A percentile compares a stretch with the other conserved stretches of the same genome.
These are phyloP conservation scores for Trichophyton verrucosum DNA, from an alignment of 2,329 filamentous ascomycete species.

Conservation along the genomic window DNA sequence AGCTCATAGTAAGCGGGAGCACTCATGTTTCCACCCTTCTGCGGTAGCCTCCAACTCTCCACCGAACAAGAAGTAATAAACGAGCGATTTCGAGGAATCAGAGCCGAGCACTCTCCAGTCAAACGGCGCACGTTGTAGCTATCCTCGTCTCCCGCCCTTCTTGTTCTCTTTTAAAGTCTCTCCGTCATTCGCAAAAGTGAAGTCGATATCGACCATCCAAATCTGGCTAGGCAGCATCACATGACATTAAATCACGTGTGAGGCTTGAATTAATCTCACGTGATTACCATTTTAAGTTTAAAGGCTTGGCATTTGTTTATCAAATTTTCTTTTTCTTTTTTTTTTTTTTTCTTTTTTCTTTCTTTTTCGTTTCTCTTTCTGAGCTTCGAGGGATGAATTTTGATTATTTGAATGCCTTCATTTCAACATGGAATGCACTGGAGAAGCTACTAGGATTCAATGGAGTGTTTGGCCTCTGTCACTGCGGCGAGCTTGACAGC, in stretches of 20 bases:
- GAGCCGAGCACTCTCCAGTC: not conserved
- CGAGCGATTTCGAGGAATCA: not conserved
- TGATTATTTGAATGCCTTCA: not conserved
- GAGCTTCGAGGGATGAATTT: not conserved
- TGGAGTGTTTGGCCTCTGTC: not conserved
- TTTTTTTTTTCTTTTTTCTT: not conserved
- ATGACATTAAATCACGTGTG: not conserved
- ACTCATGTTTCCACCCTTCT: slow-evolving; percentile 33
- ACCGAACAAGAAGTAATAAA: not conserved
- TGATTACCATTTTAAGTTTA: not conserved
- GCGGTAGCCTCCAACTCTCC: not conserved
- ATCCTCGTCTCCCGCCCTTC: not conserved
- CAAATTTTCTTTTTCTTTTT: not conserved
- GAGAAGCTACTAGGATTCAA: too few species aligned
- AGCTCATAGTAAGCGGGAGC: slow-evolving; percentile 69
- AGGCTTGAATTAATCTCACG: not conserved
- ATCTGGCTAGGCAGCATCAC: not conserved
- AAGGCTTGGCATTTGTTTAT: not conserved
- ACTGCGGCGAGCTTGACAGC: not conserved
- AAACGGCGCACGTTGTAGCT: not conserved
- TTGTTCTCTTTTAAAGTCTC: not conserved
- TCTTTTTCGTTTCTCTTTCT: too few species aligned
- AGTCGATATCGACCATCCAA: not conserved
- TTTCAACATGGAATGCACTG: too few species aligned
- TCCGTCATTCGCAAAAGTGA: not conserved